These are phyloP conservation scores for Leucocoprinus sp. DNA, from an alignment of 768 basidiomycete species.

Conservation along the genomic window DNA sequence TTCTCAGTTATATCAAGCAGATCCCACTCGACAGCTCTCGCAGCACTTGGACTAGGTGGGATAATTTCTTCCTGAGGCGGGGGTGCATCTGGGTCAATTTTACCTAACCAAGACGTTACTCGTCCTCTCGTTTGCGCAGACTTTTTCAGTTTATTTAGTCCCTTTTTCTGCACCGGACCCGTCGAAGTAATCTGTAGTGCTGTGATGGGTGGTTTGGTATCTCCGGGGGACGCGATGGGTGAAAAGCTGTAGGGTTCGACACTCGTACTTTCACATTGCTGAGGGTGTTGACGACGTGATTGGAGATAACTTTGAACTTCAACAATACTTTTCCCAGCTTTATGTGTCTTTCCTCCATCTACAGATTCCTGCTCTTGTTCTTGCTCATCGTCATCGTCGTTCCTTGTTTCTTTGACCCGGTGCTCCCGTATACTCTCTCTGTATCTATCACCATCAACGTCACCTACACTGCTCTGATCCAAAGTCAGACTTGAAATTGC, in stretches of 20 bases:
- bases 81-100: slow-evolving; percentile 49
- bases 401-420: slow-evolving; percentile 7
- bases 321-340: slow-evolving; percentile 16
- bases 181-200: slow-evolving; percentile 16
- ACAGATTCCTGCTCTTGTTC: slow-evolving; percentile 18
- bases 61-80: slow-evolving; percentile 38
- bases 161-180: slow-evolving; percentile 20
- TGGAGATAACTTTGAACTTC: slow-evolving; percentile 8
- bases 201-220: slow-evolving; percentile 7
- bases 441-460: slow-evolving; percentile 11
- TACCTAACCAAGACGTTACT: slow-evolving; percentile 73
- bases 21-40: slow-evolving; percentile 8
- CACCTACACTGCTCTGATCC: slow-evolving; percentile 24
- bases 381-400: slow-evolving; percentile 16
- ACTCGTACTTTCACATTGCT: slow-evolving; percentile 4
- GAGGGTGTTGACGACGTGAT: neutral
- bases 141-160: slow-evolving; percentile 20
- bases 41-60: slow-evolving; percentile 31
- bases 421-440: slow-evolving; percentile 5
- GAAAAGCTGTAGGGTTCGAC: slow-evolving; percentile 10
- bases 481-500: slow-evolving; percentile 50
- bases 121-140: slow-evolving; percentile 52
- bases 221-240: slow-evolving; percentile 9
- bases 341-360: slow-evolving; percentile 24
- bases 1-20: neutral